Conservation (phyloP, 2,329 filamentous ascomycete species). For the Simplicillium sp. region DNA sequence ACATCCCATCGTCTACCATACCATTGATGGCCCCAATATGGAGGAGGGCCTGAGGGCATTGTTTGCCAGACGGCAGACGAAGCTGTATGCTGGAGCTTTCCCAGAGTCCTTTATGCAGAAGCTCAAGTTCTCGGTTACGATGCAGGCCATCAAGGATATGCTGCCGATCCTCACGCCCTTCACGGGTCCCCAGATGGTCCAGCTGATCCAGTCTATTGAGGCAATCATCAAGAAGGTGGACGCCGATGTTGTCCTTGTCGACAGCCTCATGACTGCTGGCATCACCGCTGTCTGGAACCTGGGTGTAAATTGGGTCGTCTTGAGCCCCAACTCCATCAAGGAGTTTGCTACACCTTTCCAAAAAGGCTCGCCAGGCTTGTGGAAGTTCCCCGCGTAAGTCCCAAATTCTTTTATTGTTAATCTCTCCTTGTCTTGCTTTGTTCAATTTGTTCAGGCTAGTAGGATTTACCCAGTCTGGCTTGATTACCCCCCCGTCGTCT, state of each 20-base stretch:
- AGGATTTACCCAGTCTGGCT: neutral
- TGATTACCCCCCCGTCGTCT: neutral
- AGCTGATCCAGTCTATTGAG: slow-evolving; percentile 25
- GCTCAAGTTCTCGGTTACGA: slow-evolving; percentile 10
- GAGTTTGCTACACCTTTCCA: slow-evolving; percentile 29
- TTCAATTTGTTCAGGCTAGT: no score
- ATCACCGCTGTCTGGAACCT: slow-evolving; percentile 29
- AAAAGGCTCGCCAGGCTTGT: slow-evolving; percentile 20
- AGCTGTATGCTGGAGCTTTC: neutral
- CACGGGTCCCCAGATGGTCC: slow-evolving; percentile 24
- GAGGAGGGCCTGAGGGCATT: slow-evolving; percentile 6
- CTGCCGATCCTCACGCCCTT: slow-evolving; percentile 12
- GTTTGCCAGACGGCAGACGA: neutral
- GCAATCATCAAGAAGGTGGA: slow-evolving; percentile 25
- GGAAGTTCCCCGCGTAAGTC: slow-evolving; percentile 28
- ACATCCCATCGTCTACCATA: slow-evolving; percentile 17
- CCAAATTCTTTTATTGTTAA: neutral
- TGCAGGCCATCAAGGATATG: slow-evolving; percentile 23
- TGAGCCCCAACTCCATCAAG: slow-evolving; percentile 35
- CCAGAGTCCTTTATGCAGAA: slow-evolving; percentile 5
- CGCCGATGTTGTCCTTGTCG: slow-evolving; percentile 30
- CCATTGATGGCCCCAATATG: slow-evolving; percentile 11
- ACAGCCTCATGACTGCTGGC: slow-evolving; percentile 32
- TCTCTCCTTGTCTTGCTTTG: neutral
- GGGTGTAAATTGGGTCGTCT: slow-evolving; percentile 21